Conservation (phyloP, 495 filamentous ascomycete genomes). For the Hypomontagnella monticulosa region DNA sequence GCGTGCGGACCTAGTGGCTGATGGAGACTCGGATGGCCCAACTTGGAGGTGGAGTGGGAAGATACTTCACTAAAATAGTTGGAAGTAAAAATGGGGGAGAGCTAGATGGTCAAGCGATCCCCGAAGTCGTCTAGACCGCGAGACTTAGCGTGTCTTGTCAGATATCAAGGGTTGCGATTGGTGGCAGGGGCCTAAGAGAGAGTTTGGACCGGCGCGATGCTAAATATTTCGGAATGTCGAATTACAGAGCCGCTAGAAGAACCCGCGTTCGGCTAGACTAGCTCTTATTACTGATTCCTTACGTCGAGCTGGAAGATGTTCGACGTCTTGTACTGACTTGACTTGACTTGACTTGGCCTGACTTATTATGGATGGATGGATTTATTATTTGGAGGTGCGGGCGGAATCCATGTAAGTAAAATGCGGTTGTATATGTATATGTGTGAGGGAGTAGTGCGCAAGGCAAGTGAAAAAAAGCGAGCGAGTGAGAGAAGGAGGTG, state of each 20-base stretch:
- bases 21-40: slow-evolving; percentile 21
- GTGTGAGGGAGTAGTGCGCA: background rate
- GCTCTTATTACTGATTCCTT: slow-evolving; percentile 33
- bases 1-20: slow-evolving; percentile 37
- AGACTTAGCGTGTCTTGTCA: slow-evolving; percentile 41
- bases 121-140: slow-evolving; percentile 40
- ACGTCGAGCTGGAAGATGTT: slow-evolving; percentile 27
- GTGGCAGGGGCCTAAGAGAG: slow-evolving; percentile 31
- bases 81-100: slow-evolving; percentile 38
- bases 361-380: no score
- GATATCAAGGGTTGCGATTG: slow-evolving; percentile 39
- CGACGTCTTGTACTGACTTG: slow-evolving; percentile 9
- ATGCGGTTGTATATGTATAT: background rate
- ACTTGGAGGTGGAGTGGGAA: slow-evolving; percentile 30
- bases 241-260: slow-evolving; percentile 39
- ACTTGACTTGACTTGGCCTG: no score
- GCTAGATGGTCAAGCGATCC: slow-evolving; percentile 35
- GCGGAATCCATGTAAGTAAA: slow-evolving; percentile 22
- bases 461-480: no score
- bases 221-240: slow-evolving; percentile 41
- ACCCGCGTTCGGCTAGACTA: slow-evolving; percentile 24
- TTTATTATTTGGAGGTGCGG: slow-evolving; percentile 8
- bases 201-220: slow-evolving; percentile 38
- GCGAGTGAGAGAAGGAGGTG: no score
- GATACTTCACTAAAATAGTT: slow-evolving; percentile 42